Evolutionary conservation across 1,139 yeast genomes (phyloP).

Genomic region (Blastobotrys buckinghamii): DNA sequence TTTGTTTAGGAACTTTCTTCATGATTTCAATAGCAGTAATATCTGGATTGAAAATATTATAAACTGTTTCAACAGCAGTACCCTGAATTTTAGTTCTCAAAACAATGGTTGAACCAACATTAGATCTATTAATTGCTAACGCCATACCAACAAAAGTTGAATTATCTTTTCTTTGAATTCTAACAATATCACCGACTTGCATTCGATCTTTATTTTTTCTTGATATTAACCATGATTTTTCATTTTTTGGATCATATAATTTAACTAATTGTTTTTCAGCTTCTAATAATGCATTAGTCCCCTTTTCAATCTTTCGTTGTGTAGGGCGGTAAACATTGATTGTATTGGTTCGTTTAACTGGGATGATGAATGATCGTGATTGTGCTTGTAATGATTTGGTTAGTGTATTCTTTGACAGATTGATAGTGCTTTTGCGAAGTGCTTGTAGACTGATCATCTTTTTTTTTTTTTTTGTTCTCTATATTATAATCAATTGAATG

Average conservation of each 20-base stretch:
- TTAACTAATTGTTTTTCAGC: conserved; percentile 46
- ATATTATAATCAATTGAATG: neutral
- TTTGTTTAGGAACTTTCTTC: conserved; percentile 64
- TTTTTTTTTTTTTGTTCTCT: too few relatives aligned
- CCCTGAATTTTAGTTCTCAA: conserved; percentile 74
- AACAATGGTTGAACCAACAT: conserved; percentile 63
- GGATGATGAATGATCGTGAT: conserved; percentile 12
- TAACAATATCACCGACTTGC: conserved; percentile 76
- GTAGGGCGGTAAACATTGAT: conserved; percentile 31
- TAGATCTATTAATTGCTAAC: conserved; percentile 65
- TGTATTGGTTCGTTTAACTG: conserved; percentile 23
- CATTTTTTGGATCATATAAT: conserved; percentile 67
- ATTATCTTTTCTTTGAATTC: conserved; percentile 65
- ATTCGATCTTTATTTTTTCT: conserved; percentile 45
- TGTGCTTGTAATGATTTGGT: neutral
- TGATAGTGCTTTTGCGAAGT: neutral
- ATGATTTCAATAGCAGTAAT: conserved; percentile 68
- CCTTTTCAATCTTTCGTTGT: conserved; percentile 36
- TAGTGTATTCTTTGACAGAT: neutral
- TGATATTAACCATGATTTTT: conserved; percentile 59
- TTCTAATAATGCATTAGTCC: conserved; percentile 44
- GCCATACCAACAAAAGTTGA: conserved; percentile 72
- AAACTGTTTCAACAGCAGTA: conserved; percentile 73
- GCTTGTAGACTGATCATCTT: neutral
- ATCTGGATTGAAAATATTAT: conserved; percentile 73